Base-by-base conservation (phyloP, 257 asterid genomes). In the Cruciata laevipes region DNA sequence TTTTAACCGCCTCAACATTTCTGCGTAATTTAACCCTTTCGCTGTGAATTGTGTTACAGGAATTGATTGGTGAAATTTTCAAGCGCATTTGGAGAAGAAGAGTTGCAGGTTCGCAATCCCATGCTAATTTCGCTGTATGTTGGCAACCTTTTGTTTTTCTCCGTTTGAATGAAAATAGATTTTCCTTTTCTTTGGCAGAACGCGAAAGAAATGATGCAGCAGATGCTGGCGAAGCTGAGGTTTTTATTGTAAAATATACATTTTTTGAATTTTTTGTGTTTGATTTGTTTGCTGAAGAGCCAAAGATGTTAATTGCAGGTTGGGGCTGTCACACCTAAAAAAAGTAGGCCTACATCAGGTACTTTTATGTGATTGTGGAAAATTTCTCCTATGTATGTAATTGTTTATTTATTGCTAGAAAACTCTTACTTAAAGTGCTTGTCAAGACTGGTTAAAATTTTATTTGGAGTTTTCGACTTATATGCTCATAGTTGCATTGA, bases 51-150 rank as follows among this genome's bases (percentile, higher is more conserved):
- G n/a, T 21, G 37, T 73, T 72, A 87, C 21, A 87, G 98, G 97
- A 86, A 73, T 74, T 92, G 80, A 71, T 92, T 73, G 89, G 88
- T 70, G 95, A 83, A 60, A 87, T 92, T 71, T 86, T 87, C 86
- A 83, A 80, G 70, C 81, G 81, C 65, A 88, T 85, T 25, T 92
- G 97, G 98, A 78, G 79, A 62, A 87, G 77, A 83, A 87, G 85
- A 77, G 94, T 89, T 57, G 84, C 89, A 80, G 94, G 98, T 92
- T 56, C 21, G 47, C 12, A 40, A 3, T 38, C 2, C 65, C 70
- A 64, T 1, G 14, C 44, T 12, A 30, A 10, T 30, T 13, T 14
- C 35, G n/a, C 1, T 58, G 18, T n/a, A 4, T 14, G 16, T 17
- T 0, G 55, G 55, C 55, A 4, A 4, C 20, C 7, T 53, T 53